phyloP scores from a whole-genome alignment of 1,284 basidiomycete species.

The Trichosporon asahii region DNA sequence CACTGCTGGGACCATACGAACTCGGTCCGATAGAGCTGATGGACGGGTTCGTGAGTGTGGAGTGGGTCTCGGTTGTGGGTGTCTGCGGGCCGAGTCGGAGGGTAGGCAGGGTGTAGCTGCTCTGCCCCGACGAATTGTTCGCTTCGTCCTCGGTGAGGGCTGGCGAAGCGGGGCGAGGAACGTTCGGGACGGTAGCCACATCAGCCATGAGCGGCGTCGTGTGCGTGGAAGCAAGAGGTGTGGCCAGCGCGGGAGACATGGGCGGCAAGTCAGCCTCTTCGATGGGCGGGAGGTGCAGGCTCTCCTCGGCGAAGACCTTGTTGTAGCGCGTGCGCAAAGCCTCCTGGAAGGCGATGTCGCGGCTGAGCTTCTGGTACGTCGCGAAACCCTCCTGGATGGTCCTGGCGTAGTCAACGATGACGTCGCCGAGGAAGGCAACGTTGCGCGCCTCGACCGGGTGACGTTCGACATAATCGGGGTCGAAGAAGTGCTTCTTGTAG shows the following conservation, averaged over 20 bases:
- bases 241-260: slow-evolving; percentile 11
- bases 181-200: background rate
- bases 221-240: slow-evolving; percentile 12
- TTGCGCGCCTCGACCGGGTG: slow-evolving; percentile 69
- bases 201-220: slow-evolving; percentile 10
- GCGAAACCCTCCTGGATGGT: slow-evolving; percentile 78
- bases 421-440: slow-evolving; percentile 66
- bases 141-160: background rate
- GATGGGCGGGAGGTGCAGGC: slow-evolving; percentile 48
- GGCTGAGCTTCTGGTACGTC: slow-evolving; percentile 69
- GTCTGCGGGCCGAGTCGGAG: slow-evolving; percentile 22
- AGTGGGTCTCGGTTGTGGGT: slow-evolving; percentile 10
- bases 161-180: background rate
- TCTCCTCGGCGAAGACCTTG: slow-evolving; percentile 86
- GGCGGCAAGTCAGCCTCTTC: slow-evolving; percentile 19
- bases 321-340: slow-evolving; percentile 79
- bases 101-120: slow-evolving; percentile 19
- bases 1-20: slow-evolving; percentile 9
- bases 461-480: slow-evolving; percentile 62
- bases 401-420: slow-evolving; percentile 79
- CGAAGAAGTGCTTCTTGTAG: slow-evolving; percentile 65
- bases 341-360: slow-evolving; percentile 87
- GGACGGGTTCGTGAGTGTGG: slow-evolving; percentile 18
- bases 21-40: slow-evolving; percentile 2
- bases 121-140: background rate